Conservation (phyloP, 2,329 filamentous ascomycete genomes). For the Trichoderma aggressivum region DNA sequence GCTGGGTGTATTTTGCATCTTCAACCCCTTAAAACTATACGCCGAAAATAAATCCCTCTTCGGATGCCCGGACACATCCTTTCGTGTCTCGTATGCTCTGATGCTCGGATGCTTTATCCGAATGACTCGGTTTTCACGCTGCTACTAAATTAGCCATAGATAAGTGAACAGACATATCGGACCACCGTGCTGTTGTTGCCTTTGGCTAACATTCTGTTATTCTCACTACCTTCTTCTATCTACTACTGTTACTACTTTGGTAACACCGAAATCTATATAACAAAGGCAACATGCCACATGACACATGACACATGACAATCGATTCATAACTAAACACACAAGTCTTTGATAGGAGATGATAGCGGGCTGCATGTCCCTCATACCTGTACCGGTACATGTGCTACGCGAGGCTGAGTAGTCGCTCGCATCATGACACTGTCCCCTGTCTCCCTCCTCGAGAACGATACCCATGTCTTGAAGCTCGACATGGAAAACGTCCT, state of each 20-base stretch:
- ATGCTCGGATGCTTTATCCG: background rate
- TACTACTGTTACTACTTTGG: background rate
- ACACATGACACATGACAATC: background rate
- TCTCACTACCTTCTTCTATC: background rate
- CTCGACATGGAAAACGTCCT: slow-evolving; percentile 52
- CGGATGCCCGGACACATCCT: background rate
- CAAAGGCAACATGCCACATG: background rate
- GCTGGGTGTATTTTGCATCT: background rate
- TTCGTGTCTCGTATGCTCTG: background rate
- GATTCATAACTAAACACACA: background rate
- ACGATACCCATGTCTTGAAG: slow-evolving; percentile 46
- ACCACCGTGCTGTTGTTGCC: background rate
- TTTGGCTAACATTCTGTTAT: background rate
- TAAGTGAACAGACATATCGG: background rate
- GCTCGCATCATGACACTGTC: slow-evolving; percentile 30
- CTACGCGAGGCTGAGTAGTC: slow-evolving; percentile 9
- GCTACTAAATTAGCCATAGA: background rate
- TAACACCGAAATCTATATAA: background rate
- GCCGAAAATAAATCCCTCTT: background rate
- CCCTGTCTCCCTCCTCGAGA: slow-evolving; percentile 41
- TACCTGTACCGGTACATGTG: background rate
- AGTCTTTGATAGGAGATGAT: background rate
- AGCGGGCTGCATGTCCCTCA: background rate
- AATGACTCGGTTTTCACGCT: background rate
- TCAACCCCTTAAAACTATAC: background rate